These are phyloP conservation scores for Quercus mongolica DNA, from an alignment of 306 rosid genomes.

Conservation along the genomic window DNA sequence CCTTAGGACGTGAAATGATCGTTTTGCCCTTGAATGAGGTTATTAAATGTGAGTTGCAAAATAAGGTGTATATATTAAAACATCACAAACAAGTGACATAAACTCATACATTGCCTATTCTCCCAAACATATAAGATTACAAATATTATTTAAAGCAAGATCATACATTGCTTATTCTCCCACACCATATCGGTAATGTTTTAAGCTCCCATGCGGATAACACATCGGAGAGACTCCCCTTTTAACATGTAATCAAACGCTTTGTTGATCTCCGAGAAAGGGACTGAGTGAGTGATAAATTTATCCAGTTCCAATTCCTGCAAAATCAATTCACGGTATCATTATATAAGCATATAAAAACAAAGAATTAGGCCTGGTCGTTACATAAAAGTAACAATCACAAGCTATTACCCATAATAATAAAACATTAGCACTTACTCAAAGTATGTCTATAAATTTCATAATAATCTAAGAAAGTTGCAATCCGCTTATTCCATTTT, in stretches of 20 bases:
- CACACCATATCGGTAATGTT: background rate
- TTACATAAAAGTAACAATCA: background rate
- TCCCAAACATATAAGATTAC: too few relatives aligned
- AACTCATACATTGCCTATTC: background rate
- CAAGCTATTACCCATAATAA: too few relatives aligned
- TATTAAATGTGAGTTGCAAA: too few relatives aligned
- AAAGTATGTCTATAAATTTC: too few relatives aligned
- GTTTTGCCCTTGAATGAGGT: too few relatives aligned
- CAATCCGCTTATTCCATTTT: too few relatives aligned
- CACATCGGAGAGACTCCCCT: constrained; percentile 66
- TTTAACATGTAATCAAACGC: constrained; percentile 70
- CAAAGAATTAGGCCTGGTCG: background rate
- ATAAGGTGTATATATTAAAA: too few relatives aligned
- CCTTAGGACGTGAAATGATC: too few relatives aligned
- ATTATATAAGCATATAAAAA: background rate
- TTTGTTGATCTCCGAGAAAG: constrained; percentile 75
- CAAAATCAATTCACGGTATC: background rate
- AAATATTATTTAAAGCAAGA: too few relatives aligned
- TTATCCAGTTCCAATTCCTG: constrained; percentile 42
- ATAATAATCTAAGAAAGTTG: too few relatives aligned
- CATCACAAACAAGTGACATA: background rate
- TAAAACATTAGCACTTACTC: background rate
- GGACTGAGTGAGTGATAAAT: constrained; percentile 63
- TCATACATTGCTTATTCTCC: too few relatives aligned
- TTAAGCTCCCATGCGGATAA: constrained; percentile 5